phyloP scores from a whole-genome alignment of 345 rosid species.

The Eutrema yunnanense region DNA sequence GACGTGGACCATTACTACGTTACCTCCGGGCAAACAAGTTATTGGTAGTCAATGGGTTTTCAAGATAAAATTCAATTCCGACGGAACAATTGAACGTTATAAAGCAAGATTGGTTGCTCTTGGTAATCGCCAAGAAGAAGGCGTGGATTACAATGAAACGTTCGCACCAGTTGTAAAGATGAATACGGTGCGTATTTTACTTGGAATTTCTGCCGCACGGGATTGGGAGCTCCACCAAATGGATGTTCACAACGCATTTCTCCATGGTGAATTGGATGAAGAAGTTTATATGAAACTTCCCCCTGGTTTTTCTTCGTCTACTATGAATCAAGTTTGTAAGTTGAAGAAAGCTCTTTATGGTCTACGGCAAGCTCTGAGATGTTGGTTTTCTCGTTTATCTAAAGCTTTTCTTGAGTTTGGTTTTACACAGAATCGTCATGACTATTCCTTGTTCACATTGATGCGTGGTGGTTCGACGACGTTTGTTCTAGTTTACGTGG shows the following conservation, averaged over 20 bases:
- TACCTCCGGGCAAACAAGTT: neutral
- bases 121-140: neutral
- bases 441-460: neutral
- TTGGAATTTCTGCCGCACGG: neutral
- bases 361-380: neutral
- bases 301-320: neutral
- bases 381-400: neutral
- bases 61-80: too few species aligned
- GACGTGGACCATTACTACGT: neutral
- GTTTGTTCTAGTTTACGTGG: neutral
- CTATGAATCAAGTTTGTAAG: neutral
- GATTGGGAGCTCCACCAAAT: neutral
- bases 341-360: neutral
- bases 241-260: neutral
- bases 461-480: accelerated
- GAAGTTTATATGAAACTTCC: neutral
- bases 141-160: neutral
- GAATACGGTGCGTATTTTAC: neutral
- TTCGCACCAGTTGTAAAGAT: neutral
- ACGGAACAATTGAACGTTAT: neutral
- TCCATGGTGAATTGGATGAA: neutral
- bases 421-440: neutral
- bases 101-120: neutral
- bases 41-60: neutral
- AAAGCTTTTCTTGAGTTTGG: neutral